These are phyloP conservation scores for Mucor saturninus DNA, from an alignment of 371 early-diverging fungal genomes.

Conservation along the genomic window DNA sequence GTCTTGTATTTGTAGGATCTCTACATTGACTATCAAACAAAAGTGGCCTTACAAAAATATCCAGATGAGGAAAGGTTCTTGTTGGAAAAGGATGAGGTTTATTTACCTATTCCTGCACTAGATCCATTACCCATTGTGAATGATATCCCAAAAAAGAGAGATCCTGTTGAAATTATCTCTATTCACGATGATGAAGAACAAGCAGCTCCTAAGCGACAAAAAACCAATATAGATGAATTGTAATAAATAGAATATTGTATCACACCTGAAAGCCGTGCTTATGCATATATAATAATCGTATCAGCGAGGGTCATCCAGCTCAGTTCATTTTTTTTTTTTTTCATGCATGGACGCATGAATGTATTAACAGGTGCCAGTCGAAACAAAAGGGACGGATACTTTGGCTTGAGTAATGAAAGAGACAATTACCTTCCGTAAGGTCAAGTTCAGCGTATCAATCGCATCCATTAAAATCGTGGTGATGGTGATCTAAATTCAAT, in stretches of 20 bases:
- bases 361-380: no score
- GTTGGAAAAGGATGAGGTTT: conserved; percentile 10
- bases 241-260: neutral
- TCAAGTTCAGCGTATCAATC: no score
- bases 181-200: conserved; percentile 11
- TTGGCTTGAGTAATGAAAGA: no score
- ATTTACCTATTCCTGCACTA: neutral
- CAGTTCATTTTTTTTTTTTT: no score
- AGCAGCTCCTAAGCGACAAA: neutral
- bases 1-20: conserved; percentile 22
- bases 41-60: conserved; percentile 19
- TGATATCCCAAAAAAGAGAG: neutral
- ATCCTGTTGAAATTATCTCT: neutral
- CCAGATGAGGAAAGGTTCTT: conserved; percentile 28
- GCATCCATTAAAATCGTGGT: no score
- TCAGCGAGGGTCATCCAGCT: no score
- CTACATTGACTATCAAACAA: conserved; percentile 29
- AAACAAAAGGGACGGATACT: no score
- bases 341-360: no score
- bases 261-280: no score
- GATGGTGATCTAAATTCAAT: no score
- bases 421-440: no score
- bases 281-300: no score
- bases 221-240: neutral
- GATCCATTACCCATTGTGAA: neutral